phyloP scores from a whole-genome alignment of 169 alveolate genomes.

The Eimeria praecox region DNA sequence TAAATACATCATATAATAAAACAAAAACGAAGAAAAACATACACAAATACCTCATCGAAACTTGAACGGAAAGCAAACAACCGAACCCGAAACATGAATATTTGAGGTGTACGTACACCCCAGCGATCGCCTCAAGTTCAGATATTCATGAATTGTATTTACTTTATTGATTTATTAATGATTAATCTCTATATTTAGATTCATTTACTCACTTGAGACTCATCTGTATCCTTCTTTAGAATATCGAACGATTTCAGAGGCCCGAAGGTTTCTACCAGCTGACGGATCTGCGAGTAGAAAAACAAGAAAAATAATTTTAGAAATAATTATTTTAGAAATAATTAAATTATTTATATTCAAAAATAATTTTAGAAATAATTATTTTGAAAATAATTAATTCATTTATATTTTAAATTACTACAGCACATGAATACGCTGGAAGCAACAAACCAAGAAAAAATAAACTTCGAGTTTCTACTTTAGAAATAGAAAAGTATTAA shows the following conservation, averaged over 20 bases:
- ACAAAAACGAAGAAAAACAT: not conserved
- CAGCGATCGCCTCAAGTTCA: no score
- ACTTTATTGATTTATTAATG: not conserved
- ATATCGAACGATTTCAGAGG: slow-evolving; percentile 79
- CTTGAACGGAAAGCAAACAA: not conserved
- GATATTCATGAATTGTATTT: not conserved
- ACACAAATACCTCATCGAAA: not conserved
- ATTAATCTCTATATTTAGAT: no score
- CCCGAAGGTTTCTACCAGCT: slow-evolving; percentile 81
- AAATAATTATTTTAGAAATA: not conserved
- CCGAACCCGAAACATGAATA: not conserved
- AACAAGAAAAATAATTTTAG: not conserved
- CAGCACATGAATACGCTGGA: no score
- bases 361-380: not conserved
- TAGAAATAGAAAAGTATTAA: no score
- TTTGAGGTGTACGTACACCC: slow-evolving; percentile 9
- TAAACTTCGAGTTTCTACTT: no score
- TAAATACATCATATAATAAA: not conserved
- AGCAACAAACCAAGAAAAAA: no score
- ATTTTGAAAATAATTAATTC: not conserved
- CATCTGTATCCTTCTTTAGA: slow-evolving; percentile 76
- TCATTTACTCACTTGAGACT: slow-evolving; percentile 76
- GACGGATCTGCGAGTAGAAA: slow-evolving; percentile 63
- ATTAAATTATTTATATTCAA: not conserved
- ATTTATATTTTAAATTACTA: not conserved